Evolutionary conservation across 1,139 yeast genomes (phyloP), one percentile per base, ranked within the genome.

Genomic region (Debaryomyces psychrophilus): DNA sequence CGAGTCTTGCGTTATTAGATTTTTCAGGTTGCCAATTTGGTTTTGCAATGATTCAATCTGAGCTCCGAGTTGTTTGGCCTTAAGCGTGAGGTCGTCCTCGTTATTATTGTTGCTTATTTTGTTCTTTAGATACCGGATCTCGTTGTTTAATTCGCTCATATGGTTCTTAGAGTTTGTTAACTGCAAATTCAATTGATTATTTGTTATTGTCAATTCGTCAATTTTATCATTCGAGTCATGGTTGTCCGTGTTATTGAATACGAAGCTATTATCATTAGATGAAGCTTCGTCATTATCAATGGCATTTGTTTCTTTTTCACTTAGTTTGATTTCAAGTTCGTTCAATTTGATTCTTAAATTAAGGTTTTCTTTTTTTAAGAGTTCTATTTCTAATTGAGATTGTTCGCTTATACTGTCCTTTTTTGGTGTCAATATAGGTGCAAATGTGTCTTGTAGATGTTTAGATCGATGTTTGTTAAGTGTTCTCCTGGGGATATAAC

Each of bases 351-450:
- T 48, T 28, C 50, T 51, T 31, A 57, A 51, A 26, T 51, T 51
- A 36, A 53, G 42, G 31, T 60, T 60, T 34, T 60, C 55, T 25
- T 50, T 43, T 28, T 46, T 46, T 14, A 54, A 43, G 5, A 15
- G 14, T 23, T 50, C 46, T 18, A 49, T 37, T 25, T 45, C 53
- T 41, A 36, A 33, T 11, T 36, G 29, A 5, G 43, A 23, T 20
- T 31, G 25, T 5, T 41, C 42, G 17, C 29, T 25, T 17, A 29
- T 29, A 14, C 12, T 28, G 18, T 12, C 22, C n/a, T 11, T 11
- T 5, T 27, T 41, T 11, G 18, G 8, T 11, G n/a, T 33, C 29
- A 29, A 31, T 8, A 35, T 35, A 8, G 34, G 39, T 15, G 37
- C 43, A 9, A 25, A 31, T 8, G 23, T 20, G 15, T 41, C 29